Evolutionary conservation across 2,329 filamentous ascomycete species (phyloP).

Genomic region (Zelopaecilomyces penicillatus): DNA sequence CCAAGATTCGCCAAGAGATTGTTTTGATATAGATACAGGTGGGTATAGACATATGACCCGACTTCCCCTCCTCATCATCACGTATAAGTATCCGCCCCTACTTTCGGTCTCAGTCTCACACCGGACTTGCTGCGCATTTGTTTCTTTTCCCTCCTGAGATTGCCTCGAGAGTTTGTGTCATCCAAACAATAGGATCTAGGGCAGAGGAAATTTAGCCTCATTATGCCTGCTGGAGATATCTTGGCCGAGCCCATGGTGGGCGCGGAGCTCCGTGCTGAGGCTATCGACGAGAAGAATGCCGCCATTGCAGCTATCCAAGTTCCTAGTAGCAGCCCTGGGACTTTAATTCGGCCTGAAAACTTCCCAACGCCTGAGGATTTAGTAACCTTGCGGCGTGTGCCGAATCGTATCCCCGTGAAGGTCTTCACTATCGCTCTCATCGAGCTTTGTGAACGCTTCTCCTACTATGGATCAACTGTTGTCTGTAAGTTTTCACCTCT

Average conservation of each 20-base stretch:
- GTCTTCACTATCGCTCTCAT: slow-evolving; percentile 58
- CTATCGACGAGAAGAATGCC: slow-evolving; percentile 8
- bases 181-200: too few relatives aligned
- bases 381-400: slow-evolving; percentile 42
- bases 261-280: slow-evolving; percentile 8
- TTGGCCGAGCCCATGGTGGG: slow-evolving; percentile 21
- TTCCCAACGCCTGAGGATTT: slow-evolving; percentile 31
- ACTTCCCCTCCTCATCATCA: too few relatives aligned
- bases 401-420: slow-evolving; percentile 49
- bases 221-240: slow-evolving; percentile 5
- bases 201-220: too few relatives aligned
- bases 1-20: too few relatives aligned
- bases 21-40: too few relatives aligned
- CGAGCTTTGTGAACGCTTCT: slow-evolving; percentile 64
- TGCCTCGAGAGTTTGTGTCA: too few relatives aligned
- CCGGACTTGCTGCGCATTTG: too few relatives aligned
- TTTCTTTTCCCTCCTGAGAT: too few relatives aligned
- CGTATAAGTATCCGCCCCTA: too few relatives aligned
- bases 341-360: neutral
- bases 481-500: slow-evolving; percentile 44
- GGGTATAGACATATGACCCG: too few relatives aligned
- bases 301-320: neutral
- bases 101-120: too few relatives aligned
- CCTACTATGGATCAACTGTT: slow-evolving; percentile 60
- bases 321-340: too few relatives aligned